phyloP scores from a whole-genome alignment of 352 stramenopile species.

The Phytophthora cajani region DNA sequence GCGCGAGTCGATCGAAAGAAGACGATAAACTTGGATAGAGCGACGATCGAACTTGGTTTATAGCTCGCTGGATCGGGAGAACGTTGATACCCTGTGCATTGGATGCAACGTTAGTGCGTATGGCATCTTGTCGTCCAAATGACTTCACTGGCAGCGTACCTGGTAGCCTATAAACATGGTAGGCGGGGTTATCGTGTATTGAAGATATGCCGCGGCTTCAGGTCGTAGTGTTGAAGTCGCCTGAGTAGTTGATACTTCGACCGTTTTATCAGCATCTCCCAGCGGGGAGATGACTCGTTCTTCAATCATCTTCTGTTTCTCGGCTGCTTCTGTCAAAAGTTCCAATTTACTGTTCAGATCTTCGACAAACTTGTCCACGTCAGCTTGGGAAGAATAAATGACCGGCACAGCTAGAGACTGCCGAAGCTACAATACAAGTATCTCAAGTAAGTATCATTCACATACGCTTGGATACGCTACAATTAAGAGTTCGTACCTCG shows the following conservation, averaged over 20 bases:
- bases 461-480: not conserved
- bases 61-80: constrained; percentile 37
- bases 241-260: not conserved
- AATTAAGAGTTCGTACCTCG: constrained; percentile 30
- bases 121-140: not conserved
- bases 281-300: constrained; percentile 31
- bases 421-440: constrained; percentile 25
- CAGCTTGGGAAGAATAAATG: constrained; percentile 35
- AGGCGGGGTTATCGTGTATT: constrained; percentile 67
- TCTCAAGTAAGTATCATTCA: not conserved
- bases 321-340: constrained; percentile 3
- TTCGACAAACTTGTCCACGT: constrained; percentile 31
- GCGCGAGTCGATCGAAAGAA: constrained; percentile 11
- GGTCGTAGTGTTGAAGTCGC: constrained; percentile 22
- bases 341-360: constrained; percentile 18
- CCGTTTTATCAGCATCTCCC: constrained; percentile 7
- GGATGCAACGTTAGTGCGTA: not conserved
- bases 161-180: constrained; percentile 80
- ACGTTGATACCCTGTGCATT: constrained; percentile 42
- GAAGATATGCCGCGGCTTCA: constrained; percentile 47
- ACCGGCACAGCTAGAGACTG: constrained; percentile 37
- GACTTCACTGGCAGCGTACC: constrained; percentile 19
- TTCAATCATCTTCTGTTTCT: constrained; percentile 7
- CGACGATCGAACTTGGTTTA: constrained; percentile 40
- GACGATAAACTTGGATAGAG: constrained; percentile 47